phyloP scores from a whole-genome alignment of 202 grass and related monocot genomes.

The Schoenoplectus tabernaemontani region DNA sequence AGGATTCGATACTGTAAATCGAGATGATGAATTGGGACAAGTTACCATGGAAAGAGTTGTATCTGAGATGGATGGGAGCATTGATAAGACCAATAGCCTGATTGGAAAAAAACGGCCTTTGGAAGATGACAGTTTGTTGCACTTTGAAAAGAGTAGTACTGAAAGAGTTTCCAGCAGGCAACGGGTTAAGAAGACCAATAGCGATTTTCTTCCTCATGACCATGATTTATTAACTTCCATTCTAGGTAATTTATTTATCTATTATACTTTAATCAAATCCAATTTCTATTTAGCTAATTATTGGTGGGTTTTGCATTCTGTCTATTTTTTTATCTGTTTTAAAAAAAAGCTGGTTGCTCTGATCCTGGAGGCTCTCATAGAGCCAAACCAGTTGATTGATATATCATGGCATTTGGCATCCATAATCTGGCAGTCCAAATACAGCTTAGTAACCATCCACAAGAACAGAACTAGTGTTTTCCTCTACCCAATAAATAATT shows the following conservation, averaged over 20 bases:
- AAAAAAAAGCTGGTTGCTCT: neutral
- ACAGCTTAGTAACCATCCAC: neutral
- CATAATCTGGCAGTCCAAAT: neutral
- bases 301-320: neutral
- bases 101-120: constrained; percentile 67
- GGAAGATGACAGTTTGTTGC: constrained; percentile 45
- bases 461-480: neutral
- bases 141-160: constrained; percentile 52
- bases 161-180: constrained; percentile 53
- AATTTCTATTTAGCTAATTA: neutral
- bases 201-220: constrained; percentile 53
- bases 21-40: constrained; percentile 60
- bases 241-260: constrained; percentile 49
- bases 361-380: neutral
- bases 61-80: constrained; percentile 81
- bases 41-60: constrained; percentile 70
- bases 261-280: neutral
- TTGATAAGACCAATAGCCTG: constrained; percentile 59
- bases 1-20: constrained; percentile 28
- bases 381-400: neutral
- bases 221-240: constrained; percentile 89
- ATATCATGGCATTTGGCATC: neutral
- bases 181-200: constrained; percentile 37
- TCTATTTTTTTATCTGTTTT: neutral
- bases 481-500: neutral